Evolutionary conservation across 441 rosid genomes (phyloP), one percentile per base, ranked within the genome.

Genomic region (Omphalea diandra): DNA sequence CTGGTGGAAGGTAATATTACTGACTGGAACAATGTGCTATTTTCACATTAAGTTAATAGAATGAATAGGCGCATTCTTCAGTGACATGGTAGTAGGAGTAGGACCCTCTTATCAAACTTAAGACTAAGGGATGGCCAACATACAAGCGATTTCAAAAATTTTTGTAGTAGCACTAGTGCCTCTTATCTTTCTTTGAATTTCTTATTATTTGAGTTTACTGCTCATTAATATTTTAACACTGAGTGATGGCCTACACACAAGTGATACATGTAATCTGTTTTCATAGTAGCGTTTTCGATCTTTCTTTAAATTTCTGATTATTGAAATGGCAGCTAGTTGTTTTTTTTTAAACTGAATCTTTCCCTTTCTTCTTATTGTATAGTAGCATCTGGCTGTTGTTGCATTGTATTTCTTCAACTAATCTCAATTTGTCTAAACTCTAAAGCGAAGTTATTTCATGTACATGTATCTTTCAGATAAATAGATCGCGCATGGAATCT

Each of bases 401-500:
- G n/a, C n/a, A n/a, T n/a, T n/a, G n/a, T n/a, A n/a, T n/a, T n/a
- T n/a, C n/a, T n/a, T n/a, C n/a, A 14, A 61, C 40, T 27, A 54
- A 20, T 31, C 36, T 69, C 36, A 11, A 54, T 20, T 31, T 46
- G 41, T 52, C 12, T 40, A 11, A 50, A 38, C 56, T n/a, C n/a
- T n/a, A n/a, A n/a, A n/a, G n/a, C 31, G 20, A 67, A 33, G n/a
- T 20, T 63, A 52, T 46, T 24, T 56, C 74, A 43, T 71, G 17
- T 59, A 65, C 73, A 57, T n/a, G n/a, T 60, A 27, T 79, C 44
- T 79, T 73, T 77, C 85, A 96, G 99, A 70, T 90, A 59, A 96
- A 96, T 77, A 88, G 73, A 68, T 73, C 85, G 60, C 87, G 88
- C 64, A 76, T 70, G 62, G 97, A 91, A 73, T 86, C 94, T 72